Evolutionary conservation across 2,329 filamentous ascomycete genomes (phyloP).

Genomic region (Curvularia spicifera): DNA sequence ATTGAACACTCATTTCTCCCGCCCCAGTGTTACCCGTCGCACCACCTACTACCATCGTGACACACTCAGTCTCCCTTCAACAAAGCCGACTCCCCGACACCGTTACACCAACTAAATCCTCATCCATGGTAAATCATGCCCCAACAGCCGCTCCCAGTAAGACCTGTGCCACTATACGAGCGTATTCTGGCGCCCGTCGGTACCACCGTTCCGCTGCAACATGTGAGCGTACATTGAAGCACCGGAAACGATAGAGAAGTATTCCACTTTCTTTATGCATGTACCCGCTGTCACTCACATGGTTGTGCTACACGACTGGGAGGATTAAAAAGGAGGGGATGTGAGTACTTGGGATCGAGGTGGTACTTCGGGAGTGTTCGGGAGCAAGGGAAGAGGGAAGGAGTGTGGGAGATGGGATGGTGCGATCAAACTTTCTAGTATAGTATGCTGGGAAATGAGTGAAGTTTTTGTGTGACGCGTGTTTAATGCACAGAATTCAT

Average conservation of each 20-base stretch:
- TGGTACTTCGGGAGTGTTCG: not conserved
- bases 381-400: not conserved
- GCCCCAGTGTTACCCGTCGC: not conserved
- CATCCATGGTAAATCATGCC: not conserved
- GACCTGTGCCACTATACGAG: conserved; percentile 1
- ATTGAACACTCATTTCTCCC: not conserved
- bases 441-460: not conserved
- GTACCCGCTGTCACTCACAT: conserved; percentile 18
- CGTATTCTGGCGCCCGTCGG: conserved; percentile 16
- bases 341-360: not conserved
- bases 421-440: conserved; percentile 9
- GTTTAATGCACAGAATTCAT: not conserved
- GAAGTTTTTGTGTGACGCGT: conserved; percentile 3
- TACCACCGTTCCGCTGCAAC: conserved; percentile 5
- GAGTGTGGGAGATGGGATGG: not conserved
- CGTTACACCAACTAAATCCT: not conserved
- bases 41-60: not conserved
- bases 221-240: not conserved
- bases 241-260: not conserved
- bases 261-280: not conserved
- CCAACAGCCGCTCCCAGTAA: not conserved
- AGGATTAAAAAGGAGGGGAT: not conserved
- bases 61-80: not conserved
- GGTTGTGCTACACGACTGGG: not conserved
- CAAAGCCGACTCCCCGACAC: not conserved